Evolutionary conservation across 345 rosid genomes (phyloP).

Genomic region (Euphorbia peplus): DNA sequence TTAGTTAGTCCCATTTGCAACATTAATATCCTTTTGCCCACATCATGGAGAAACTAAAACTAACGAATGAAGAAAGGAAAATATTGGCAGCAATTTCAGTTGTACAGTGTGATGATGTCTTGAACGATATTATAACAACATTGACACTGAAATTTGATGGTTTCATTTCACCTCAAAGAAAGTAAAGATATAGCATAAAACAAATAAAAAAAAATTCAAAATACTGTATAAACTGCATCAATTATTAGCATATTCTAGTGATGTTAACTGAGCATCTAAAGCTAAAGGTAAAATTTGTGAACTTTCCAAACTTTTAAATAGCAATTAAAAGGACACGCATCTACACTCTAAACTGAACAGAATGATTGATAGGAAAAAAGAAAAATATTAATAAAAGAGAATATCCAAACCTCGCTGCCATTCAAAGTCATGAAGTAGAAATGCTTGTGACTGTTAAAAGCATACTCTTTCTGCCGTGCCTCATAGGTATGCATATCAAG

Average conservation of each 20-base stretch:
- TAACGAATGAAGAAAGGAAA: background rate
- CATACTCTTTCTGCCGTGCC: constrained; percentile 84
- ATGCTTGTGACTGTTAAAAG: constrained; percentile 88
- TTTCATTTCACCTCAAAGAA: background rate
- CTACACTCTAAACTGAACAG: background rate
- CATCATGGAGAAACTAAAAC: background rate
- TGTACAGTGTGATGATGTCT: background rate
- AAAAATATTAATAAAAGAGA: constrained; percentile 4
- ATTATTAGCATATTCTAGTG: background rate
- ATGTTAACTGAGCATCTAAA: background rate
- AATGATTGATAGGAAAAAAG: constrained; percentile 2
- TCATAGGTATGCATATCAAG: constrained; percentile 89
- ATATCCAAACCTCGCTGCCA: constrained; percentile 81
- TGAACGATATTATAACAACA: background rate
- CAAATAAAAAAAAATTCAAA: background rate
- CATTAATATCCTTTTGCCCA: background rate
- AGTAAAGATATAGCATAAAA: background rate
- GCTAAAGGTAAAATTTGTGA: background rate
- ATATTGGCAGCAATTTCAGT: background rate
- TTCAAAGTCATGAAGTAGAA: constrained; percentile 98
- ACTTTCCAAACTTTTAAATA: background rate
- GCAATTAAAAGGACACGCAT: background rate
- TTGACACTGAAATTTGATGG: background rate
- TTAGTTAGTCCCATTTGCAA: constrained; percentile 3
- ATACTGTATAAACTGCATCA: background rate